Conservation (phyloP, 2,329 filamentous ascomycete genomes). For the Fusarium chaquense region DNA sequence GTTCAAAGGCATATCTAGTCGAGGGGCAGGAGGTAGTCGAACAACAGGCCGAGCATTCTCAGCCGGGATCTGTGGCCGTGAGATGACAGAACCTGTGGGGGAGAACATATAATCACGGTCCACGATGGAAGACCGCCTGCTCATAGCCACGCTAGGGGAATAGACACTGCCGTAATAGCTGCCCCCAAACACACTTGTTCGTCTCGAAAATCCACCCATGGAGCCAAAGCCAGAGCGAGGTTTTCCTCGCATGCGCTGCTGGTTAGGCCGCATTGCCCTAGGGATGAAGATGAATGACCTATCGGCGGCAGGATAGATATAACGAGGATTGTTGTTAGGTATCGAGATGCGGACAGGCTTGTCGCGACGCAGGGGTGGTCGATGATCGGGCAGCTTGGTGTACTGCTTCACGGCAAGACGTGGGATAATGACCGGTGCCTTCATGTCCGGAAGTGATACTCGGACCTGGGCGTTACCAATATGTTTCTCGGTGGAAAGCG, state of each 20-base stretch:
- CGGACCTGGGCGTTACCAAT: constrained; percentile 88
- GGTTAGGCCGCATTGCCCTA: constrained; percentile 90
- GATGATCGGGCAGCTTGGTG: constrained; percentile 92
- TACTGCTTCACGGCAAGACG: constrained; percentile 88
- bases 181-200: constrained; percentile 83
- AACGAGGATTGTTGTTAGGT: constrained; percentile 81
- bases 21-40: constrained; percentile 77
- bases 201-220: constrained; percentile 76
- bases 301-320: constrained; percentile 90
- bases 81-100: constrained; percentile 81
- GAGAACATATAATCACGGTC: constrained; percentile 81
- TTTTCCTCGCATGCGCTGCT: constrained; percentile 79
- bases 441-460: constrained; percentile 82
- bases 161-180: constrained; percentile 82
- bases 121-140: constrained; percentile 83
- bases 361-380: constrained; percentile 91
- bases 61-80: constrained; percentile 71
- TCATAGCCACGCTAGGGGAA: constrained; percentile 88
- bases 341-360: constrained; percentile 96
- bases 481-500: constrained; percentile 84
- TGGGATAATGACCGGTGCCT: constrained; percentile 76
- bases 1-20: constrained; percentile 47
- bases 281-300: constrained; percentile 99
- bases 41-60: constrained; percentile 80
- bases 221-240: constrained; percentile 78